Conservation (phyloP, 768 basidiomycete genomes). For the Podaxis sp. region DNA sequence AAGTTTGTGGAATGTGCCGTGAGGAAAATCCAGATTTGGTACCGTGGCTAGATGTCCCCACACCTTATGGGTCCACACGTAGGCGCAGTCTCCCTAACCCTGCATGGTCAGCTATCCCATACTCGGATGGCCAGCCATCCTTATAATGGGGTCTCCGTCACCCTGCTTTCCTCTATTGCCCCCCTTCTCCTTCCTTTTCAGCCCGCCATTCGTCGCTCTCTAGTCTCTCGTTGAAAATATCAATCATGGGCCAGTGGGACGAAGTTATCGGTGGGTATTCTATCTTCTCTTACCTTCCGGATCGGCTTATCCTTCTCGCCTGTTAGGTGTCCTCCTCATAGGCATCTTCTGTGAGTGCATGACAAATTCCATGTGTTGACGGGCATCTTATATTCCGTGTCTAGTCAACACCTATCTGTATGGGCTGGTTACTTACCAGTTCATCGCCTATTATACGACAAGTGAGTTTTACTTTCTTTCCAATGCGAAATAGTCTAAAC, state of each 20-base stretch:
- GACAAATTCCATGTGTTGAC: not conserved
- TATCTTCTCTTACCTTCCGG: constrained; percentile 8
- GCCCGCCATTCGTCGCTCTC: not conserved
- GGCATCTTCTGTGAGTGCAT: constrained; percentile 17
- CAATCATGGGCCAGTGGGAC: constrained; percentile 24
- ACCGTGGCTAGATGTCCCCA: not conserved
- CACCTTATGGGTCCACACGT: not conserved
- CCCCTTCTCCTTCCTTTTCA: not conserved
- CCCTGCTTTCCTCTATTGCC: not conserved
- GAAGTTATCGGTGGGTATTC: constrained; percentile 20
- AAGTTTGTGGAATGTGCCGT: not conserved
- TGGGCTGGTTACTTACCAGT: constrained; percentile 19
- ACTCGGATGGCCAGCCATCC: not conserved
- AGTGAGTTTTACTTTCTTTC: constrained; percentile 10
- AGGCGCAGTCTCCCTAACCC: not conserved
- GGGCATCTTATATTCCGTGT: not conserved
- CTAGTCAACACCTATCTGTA: constrained; percentile 23
- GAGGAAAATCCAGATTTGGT: not conserved
- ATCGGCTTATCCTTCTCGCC: constrained; percentile 14
- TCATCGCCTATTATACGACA: constrained; percentile 14
- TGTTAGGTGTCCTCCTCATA: constrained; percentile 16
- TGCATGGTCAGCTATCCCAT: not conserved
- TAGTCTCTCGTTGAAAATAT: constrained; percentile 9
- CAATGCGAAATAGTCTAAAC: not conserved
- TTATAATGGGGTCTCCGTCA: not conserved